Conservation (phyloP, 306 rosid species). For the Fragaria vesca region DNA sequence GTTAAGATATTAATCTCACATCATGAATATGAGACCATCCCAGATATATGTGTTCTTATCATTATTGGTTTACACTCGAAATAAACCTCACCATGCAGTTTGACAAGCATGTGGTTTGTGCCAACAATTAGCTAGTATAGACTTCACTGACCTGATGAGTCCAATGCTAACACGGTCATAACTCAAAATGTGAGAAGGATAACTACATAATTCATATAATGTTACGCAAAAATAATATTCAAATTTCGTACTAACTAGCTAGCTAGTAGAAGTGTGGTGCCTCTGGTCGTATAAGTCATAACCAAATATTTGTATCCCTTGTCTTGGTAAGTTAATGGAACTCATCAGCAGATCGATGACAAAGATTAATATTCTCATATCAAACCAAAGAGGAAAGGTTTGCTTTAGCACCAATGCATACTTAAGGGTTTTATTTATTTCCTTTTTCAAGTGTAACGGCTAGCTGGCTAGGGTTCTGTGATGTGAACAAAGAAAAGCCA, state of each 20-base stretch:
- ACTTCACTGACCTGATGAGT: not conserved
- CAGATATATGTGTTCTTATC: no score
- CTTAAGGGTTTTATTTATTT: not conserved
- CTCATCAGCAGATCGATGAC: not conserved
- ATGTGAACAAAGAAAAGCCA: not conserved
- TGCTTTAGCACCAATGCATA: not conserved
- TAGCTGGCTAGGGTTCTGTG: not conserved
- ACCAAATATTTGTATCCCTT: not conserved
- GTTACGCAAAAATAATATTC: not conserved
- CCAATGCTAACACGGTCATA: no score
- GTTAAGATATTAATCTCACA: no score
- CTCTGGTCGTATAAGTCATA: not conserved
- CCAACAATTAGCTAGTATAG: not conserved
- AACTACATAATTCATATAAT: no score
- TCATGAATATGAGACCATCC: no score
- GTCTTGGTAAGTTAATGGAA: no score
- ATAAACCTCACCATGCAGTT: not conserved
- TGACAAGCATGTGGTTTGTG: not conserved
- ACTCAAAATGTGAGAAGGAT: not conserved
- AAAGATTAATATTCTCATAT: not conserved
- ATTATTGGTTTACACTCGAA: no score
- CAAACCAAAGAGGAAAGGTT: not conserved
- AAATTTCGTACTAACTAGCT: not conserved
- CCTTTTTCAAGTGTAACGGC: not conserved
- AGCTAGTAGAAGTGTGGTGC: not conserved